Evolutionary conservation across 768 basidiomycete genomes (phyloP).

Genomic region (Candolleomyces aberdarensis): DNA sequence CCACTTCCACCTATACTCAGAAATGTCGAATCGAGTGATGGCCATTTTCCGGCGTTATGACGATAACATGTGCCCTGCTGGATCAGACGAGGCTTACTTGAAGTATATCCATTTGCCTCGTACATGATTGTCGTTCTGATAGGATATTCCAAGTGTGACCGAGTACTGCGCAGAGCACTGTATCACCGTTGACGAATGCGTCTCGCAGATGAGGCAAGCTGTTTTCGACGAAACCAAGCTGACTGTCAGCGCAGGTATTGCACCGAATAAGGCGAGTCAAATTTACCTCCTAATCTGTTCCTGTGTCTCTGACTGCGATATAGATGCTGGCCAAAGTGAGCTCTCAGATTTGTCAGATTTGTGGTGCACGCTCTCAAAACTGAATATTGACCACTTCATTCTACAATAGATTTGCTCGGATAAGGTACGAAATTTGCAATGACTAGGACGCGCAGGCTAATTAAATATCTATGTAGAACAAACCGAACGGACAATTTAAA

Average conservation of each 20-base stretch:
- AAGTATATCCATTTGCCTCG: constrained; percentile 42
- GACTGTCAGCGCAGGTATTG: constrained; percentile 94
- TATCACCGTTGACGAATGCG: constrained; percentile 69
- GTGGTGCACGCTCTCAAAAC: neutral
- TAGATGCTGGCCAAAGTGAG: constrained; percentile 2
- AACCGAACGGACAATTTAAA: constrained; percentile 89
- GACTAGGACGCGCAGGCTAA: constrained; percentile 3
- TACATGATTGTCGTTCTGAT: neutral
- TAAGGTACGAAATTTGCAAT: constrained; percentile 44
- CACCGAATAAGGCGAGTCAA: constrained; percentile 79
- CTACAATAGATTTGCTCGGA: constrained; percentile 81
- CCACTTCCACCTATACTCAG: constrained; percentile 59
- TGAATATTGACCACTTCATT: neutral
- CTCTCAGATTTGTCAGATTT: too few relatives aligned
- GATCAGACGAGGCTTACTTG: constrained; percentile 89
- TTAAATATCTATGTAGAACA: constrained; percentile 53
- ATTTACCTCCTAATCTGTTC: neutral
- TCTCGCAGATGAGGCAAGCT: constrained; percentile 67
- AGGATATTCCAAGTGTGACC: constrained; percentile 61
- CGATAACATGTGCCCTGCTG: constrained; percentile 68
- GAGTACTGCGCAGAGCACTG: constrained; percentile 69
- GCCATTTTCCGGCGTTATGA: constrained; percentile 67
- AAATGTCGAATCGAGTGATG: constrained; percentile 76
- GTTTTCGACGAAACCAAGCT: constrained; percentile 78
- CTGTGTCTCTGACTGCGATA: constrained; percentile 11